Evolutionary conservation across 306 rosid genomes (phyloP), one percentile per base, ranked within the genome.

Genomic region (Trifolium subterraneum): DNA sequence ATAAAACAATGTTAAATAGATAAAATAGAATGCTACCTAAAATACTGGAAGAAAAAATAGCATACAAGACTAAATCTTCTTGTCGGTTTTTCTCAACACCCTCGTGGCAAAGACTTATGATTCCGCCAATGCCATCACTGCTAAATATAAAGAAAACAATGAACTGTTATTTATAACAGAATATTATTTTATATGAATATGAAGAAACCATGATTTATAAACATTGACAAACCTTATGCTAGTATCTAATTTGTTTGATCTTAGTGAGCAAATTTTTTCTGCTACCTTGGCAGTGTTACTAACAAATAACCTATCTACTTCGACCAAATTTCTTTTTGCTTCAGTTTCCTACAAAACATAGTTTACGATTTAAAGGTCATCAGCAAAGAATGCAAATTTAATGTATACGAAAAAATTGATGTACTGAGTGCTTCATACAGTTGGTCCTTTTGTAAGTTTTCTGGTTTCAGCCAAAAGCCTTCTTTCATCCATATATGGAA

Each of bases 401-500:
- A 25, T 15, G 35, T 15, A 10, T 23, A 22, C 3, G 39, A 60
- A 41, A 61, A 31, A 27, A 58, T 64, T 7, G 18, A 7, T 22
- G 11, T 4, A 25, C 3, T 7, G 5, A 56, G 54, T 4, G 4
- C 19, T 6, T 59, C 84, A 48, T 83, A 89, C 94, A 39, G 71
- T 51, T 13, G 87, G 64, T n/a, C 64, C 82, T 5, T 70, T 82
- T 16, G 27, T 65, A 8, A 82, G 55, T 4, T 64, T 65, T 64
- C 16, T 82, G 2, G 92, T 82, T 73, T 85, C 92, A 20, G 72
- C 38, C 19, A 89, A 38, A 48, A 89, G 87, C 31, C 79, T 52
- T 4, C 8, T 48, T 45, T 87, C 95, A 3, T 85, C 87, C 13
- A 89, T 84, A 45, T 81, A 87, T 1, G 88, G 88, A 44, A 89